These are phyloP conservation scores for Trametes cingulata DNA, from an alignment of 768 basidiomycete species.

Conservation along the genomic window DNA sequence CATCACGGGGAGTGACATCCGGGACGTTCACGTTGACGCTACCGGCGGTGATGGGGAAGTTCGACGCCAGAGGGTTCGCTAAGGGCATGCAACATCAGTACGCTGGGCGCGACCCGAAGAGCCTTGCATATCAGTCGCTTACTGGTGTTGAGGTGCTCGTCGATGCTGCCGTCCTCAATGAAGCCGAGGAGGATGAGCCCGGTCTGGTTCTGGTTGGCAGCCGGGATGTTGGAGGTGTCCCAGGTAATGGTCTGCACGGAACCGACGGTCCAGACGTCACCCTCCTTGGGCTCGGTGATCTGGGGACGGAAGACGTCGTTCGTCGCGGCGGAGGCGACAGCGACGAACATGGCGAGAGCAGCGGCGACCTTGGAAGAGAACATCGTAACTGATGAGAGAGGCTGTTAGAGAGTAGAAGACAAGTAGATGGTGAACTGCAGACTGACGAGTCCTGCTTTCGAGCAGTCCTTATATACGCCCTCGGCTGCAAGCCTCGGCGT, in stretches of 20 bases:
- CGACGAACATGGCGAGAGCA: conserved; percentile 25
- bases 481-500: too few relatives aligned
- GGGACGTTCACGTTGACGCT: conserved; percentile 43
- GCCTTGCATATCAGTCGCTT: conserved; percentile 21
- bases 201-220: conserved; percentile 34
- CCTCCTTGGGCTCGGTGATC: conserved; percentile 41
- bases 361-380: conserved; percentile 25
- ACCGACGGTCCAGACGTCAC: conserved; percentile 40
- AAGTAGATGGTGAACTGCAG: too few relatives aligned
- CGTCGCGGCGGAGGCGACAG: conserved; percentile 25
- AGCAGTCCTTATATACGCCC: too few relatives aligned
- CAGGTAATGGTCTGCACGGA: conserved; percentile 44
- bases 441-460: too few relatives aligned
- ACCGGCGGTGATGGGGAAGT: conserved; percentile 43
- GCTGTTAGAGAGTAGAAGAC: too few relatives aligned
- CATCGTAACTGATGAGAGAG: too few relatives aligned
- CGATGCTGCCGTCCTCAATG: conserved; percentile 32
- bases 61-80: conserved; percentile 47
- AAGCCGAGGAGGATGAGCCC: conserved; percentile 51
- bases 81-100: not conserved
- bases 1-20: conserved; percentile 34
- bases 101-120: not conserved
- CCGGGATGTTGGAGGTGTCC: conserved; percentile 43
- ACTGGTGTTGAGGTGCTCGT: conserved; percentile 55
- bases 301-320: conserved; percentile 42